A percentile compares a stretch with the other conserved stretches of the same genome.
These are phyloP conservation scores for Phalaenopsis hybrid DNA, from an alignment of 116 monocot genomes.

Conservation along the genomic window DNA sequence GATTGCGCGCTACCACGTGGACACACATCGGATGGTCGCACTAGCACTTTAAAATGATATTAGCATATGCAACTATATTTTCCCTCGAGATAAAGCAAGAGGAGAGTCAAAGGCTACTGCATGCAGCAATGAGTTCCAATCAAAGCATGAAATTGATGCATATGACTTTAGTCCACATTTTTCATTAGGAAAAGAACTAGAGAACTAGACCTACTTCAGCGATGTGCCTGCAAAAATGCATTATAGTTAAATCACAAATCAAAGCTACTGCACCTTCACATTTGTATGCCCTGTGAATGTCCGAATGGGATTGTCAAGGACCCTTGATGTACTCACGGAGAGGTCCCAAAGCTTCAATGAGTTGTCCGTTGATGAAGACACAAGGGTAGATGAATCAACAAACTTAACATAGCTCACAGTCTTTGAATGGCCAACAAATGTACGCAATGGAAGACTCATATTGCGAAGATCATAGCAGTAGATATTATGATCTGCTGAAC, in stretches of 20 bases:
- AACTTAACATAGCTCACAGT: slow-evolving; percentile 94
- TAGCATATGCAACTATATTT: too few species aligned
- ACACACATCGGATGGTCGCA: too few species aligned
- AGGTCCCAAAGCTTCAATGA: slow-evolving; percentile 92
- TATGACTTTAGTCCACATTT: too few species aligned
- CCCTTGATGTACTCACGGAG: slow-evolving; percentile 27
- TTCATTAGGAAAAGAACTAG: too few species aligned
- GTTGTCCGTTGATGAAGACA: slow-evolving; percentile 89
- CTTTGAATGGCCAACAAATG: slow-evolving; percentile 60
- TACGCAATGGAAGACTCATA: slow-evolving; percentile 46
- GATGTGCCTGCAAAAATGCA: too few species aligned
- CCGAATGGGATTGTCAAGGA: slow-evolving; percentile 47
- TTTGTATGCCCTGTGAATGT: slow-evolving; percentile 89
- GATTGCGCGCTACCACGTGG: too few species aligned
- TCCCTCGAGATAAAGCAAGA: too few species aligned
- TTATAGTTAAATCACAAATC: neutral
- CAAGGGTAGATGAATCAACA: slow-evolving; percentile 64
- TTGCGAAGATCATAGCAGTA: slow-evolving; percentile 85
- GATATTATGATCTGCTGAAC: slow-evolving; percentile 82
- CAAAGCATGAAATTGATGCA: too few species aligned
- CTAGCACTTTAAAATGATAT: too few species aligned
- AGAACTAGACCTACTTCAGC: too few species aligned
- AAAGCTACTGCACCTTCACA: slow-evolving; percentile 48
- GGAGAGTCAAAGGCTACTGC: too few species aligned
- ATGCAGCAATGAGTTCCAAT: too few species aligned